Conservation (phyloP, 345 rosid genomes). For the Hibiscus tridactylites region DNA sequence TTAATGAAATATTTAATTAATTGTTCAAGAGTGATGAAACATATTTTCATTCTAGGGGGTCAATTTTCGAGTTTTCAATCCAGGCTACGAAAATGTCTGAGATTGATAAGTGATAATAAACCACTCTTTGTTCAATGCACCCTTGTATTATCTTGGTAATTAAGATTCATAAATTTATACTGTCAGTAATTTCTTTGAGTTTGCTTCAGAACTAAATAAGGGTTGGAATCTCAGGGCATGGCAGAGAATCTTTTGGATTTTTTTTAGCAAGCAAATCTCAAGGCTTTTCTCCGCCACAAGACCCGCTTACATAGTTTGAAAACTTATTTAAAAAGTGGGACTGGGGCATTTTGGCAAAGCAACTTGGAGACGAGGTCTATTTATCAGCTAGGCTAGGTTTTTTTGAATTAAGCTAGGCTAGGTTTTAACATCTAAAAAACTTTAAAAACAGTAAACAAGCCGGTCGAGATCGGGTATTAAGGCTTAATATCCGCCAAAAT, state of each 20-base stretch:
- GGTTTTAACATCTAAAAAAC: background rate
- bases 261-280: slow-evolving; percentile 14
- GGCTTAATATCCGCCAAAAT: slow-evolving; percentile 35
- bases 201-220: background rate
- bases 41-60: too few species aligned
- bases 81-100: too few species aligned
- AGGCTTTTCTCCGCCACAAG: slow-evolving; percentile 4
- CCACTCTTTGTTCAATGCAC: background rate
- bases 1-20: too few species aligned
- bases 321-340: background rate
- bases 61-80: too few species aligned
- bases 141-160: background rate
- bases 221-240: slow-evolving; percentile 6
- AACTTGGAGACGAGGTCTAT: background rate
- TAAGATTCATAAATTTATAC: too few species aligned
- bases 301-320: slow-evolving; percentile 31
- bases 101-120: background rate
- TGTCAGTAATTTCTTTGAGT: background rate
- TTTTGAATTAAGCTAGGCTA: background rate
- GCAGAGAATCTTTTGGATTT: slow-evolving; percentile 5
- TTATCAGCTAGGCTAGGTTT: background rate
- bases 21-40: too few species aligned
- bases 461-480: slow-evolving; percentile 33
- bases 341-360: background rate
- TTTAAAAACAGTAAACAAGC: slow-evolving; percentile 12